Percentiles rank a stretch among this genome's conserved stretches.
phyloP scores from a whole-genome alignment of 306 rosid species.

The Senna siamea region DNA sequence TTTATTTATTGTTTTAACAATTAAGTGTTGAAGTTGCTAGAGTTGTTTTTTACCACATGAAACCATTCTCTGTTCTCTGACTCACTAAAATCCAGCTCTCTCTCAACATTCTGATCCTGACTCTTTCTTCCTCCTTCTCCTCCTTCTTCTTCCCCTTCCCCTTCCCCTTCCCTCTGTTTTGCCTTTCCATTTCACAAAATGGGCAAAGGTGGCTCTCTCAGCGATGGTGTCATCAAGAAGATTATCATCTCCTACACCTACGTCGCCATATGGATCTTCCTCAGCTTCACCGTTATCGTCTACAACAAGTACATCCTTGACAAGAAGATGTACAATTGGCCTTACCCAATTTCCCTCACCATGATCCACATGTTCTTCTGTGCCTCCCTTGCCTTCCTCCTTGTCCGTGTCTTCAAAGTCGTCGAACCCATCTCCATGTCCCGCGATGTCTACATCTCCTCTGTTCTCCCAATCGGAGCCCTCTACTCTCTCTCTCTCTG shows the following conservation, averaged over 20 bases:
- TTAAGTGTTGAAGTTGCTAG: neutral
- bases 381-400: conserved; percentile 57
- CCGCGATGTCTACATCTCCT: conserved; percentile 56
- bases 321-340: conserved; percentile 73
- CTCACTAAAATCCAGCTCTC: neutral
- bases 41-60: neutral
- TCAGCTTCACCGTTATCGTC: conserved; percentile 70
- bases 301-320: conserved; percentile 79
- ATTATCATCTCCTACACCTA: conserved; percentile 64
- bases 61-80: neutral
- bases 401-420: conserved; percentile 54
- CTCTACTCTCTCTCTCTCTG: conserved; percentile 66
- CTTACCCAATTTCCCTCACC: conserved; percentile 69
- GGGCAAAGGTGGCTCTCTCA: conserved; percentile 59
- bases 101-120: neutral
- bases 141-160: neutral
- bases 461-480: conserved; percentile 71
- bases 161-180: neutral
- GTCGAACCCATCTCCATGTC: conserved; percentile 73
- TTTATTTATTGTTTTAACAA: too few species aligned
- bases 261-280: conserved; percentile 70
- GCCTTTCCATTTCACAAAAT: conserved; percentile 30
- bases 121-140: neutral
- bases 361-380: conserved; percentile 74
- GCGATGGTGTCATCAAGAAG: conserved; percentile 61